phyloP scores from a whole-genome alignment of 352 stramenopile species.

The Phytophthora palmivora region DNA sequence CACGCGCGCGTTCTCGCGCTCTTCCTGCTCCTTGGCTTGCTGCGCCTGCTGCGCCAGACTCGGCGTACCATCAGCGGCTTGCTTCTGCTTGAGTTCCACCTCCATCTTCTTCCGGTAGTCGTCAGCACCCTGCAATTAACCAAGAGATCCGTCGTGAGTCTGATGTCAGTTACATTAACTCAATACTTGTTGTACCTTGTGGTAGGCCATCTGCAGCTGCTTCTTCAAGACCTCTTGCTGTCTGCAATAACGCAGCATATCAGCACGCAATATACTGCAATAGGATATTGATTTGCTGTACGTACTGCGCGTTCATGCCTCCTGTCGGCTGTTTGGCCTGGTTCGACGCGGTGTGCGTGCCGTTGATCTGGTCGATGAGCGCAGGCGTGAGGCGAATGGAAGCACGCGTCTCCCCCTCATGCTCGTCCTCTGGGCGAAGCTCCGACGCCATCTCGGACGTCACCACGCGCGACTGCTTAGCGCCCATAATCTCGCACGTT shows the following conservation, averaged over 20 bases:
- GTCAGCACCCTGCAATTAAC: conserved; percentile 55
- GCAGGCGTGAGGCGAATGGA: conserved; percentile 75
- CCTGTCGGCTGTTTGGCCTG: conserved; percentile 18
- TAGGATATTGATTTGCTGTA: conserved; percentile 6
- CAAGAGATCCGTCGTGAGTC: conserved; percentile 6
- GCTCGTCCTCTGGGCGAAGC: conserved; percentile 49
- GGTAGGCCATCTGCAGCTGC: conserved; percentile 79
- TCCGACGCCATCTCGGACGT: conserved; percentile 63
- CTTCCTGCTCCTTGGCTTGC: conserved; percentile 74
- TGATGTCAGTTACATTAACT: background rate
- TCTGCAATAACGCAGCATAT: conserved; percentile 30
- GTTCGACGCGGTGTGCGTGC: conserved; percentile 34
- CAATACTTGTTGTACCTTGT: conserved; percentile 50
- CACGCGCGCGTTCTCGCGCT: conserved; percentile 69
- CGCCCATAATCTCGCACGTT: conserved; percentile 67
- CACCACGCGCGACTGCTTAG: conserved; percentile 82
- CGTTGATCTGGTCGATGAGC: conserved; percentile 76
- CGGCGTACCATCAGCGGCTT: conserved; percentile 3
- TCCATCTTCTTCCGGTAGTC: conserved; percentile 76
- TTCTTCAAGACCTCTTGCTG: conserved; percentile 74
- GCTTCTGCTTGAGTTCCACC: conserved; percentile 50
- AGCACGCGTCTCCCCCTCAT: conserved; percentile 53
- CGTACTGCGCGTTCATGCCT: conserved; percentile 53
- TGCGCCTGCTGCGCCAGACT: conserved; percentile 61
- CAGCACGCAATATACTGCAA: conserved; percentile 7